Base-by-base conservation (phyloP, 371 early-diverging fungal genomes). In the Rhizopus microsporus region DNA sequence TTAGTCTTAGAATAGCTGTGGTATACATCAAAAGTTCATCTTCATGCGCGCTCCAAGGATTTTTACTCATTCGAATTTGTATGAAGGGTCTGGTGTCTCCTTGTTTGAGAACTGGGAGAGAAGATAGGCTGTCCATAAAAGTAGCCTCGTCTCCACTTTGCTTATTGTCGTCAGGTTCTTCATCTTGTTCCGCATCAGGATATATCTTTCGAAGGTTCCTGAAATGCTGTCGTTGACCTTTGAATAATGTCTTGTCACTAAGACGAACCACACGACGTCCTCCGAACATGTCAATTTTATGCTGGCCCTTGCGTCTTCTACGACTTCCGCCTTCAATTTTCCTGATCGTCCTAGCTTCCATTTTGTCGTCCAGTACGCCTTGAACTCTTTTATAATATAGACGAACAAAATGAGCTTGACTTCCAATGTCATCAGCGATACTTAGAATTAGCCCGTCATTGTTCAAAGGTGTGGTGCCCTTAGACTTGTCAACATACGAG, bases 11-110 rank as follows among this genome's bases (percentile, higher is more conserved):
- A 31, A 83, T 73, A 12, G 57, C 69, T 52, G 72, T 70, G 12
- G 62, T 54, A 44, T 72, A 68, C 10, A 82, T 38, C 10, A 87
- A 52, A 0, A 77, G n/a, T 1, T 83, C 80, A 47, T 85, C 85
- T 40, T 84, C 83, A 10, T 77, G 63, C 1, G 48, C 35, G 4
- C 66, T 64, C 83, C 84, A 87, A 5, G 7, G 7, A 15, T 2
- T 7, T 46, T 29, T 17, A 23, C n/a, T 23, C 15, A 15, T n/a
- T n/a, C 42, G 10, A 3, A 6, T 42, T 2, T 15, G 10, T 13
- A n/a, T 2, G 2, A 42, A n/a, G 10, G 10, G 6, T 13, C 42
- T 42, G 15, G 10, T 15, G 6, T n/a, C 15, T 42, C n/a, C 15
- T n/a, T 46, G 7, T 23, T 23, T 16, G 7, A 46, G 4, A 7